Conservation (phyloP, 495 filamentous ascomycete species). For the Lasiosphaeris hirsuta region DNA sequence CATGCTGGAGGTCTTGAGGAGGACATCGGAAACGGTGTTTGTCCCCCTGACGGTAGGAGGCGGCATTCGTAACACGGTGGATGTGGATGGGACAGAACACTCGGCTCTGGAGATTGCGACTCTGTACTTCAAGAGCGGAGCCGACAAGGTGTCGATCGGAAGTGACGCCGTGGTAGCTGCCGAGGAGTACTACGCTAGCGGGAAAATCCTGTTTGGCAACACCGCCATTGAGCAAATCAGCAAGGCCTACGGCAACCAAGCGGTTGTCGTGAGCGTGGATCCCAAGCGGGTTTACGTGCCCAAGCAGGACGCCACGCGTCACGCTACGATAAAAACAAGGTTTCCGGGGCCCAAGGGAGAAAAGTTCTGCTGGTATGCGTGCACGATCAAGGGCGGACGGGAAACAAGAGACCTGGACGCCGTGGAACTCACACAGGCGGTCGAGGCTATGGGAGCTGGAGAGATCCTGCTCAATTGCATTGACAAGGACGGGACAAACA, state of each 20-base stretch:
- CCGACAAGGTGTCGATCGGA: constrained; percentile 98
- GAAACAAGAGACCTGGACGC: constrained; percentile 91
- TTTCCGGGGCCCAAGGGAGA: constrained; percentile 73
- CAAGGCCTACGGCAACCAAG: constrained; percentile 90
- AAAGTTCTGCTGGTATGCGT: constrained; percentile 92
- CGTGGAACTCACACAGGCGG: constrained; percentile 77
- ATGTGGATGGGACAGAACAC: constrained; percentile 81
- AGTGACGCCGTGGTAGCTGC: constrained; percentile 91
- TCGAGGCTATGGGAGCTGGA: constrained; percentile 93
- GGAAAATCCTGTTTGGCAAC: constrained; percentile 65
- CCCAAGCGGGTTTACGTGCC: constrained; percentile 86
- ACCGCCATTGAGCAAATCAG: constrained; percentile 96
- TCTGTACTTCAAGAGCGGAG: constrained; percentile 96
- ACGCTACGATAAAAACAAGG: constrained; percentile 71
- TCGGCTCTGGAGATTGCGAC: constrained; percentile 89
- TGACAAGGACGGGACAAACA: constrained; percentile 93
- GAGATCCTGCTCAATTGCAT: constrained; percentile 97
- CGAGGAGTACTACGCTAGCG: constrained; percentile 74
- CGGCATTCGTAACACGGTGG: constrained; percentile 86
- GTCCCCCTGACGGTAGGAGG: constrained; percentile 96
- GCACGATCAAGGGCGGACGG: constrained; percentile 91
- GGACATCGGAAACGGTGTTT: constrained; percentile 87
- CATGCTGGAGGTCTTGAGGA: constrained; percentile 89
- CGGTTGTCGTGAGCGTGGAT: constrained; percentile 93
- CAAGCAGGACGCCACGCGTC: constrained; percentile 65